A percentile compares a stretch with the other conserved stretches of the same genome.
phyloP scores from a whole-genome alignment of 495 filamentous ascomycete species.

The Penicillium coprophilum region DNA sequence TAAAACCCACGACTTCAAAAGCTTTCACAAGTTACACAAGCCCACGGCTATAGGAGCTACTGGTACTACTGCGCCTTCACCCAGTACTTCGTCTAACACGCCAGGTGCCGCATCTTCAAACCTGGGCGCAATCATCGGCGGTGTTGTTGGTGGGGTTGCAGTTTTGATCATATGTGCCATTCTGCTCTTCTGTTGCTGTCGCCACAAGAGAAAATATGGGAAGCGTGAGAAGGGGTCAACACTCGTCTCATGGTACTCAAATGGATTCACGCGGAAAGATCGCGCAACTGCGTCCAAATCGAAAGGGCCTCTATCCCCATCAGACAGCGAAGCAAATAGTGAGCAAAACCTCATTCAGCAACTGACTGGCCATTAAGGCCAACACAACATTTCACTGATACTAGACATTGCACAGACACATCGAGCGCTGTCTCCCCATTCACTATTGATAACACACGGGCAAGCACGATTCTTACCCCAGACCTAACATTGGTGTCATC shows the following conservation, averaged over 20 bases:
- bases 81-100: slow-evolving; percentile 7
- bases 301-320: not conserved
- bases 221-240: slow-evolving; percentile 8
- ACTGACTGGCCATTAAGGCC: not conserved
- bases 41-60: not conserved
- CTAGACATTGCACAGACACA: not conserved
- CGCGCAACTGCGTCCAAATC: slow-evolving; percentile 3
- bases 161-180: slow-evolving; percentile 23
- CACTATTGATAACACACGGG: not conserved
- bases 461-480: not conserved
- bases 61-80: not conserved
- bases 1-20: not conserved
- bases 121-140: slow-evolving; percentile 31
- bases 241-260: slow-evolving; percentile 3
- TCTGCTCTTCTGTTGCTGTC: slow-evolving; percentile 23
- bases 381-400: not conserved
- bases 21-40: not conserved
- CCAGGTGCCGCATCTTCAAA: slow-evolving; percentile 6
- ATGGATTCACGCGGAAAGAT: not conserved
- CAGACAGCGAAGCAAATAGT: slow-evolving; percentile 5
- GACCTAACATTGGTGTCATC: not conserved
- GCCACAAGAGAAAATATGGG: slow-evolving; percentile 21
- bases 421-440: not conserved
- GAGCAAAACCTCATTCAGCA: not conserved
- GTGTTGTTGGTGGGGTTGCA: slow-evolving; percentile 24